These are phyloP conservation scores for Trametes coccinea DNA, from an alignment of 768 basidiomycete species.

Conservation along the genomic window DNA sequence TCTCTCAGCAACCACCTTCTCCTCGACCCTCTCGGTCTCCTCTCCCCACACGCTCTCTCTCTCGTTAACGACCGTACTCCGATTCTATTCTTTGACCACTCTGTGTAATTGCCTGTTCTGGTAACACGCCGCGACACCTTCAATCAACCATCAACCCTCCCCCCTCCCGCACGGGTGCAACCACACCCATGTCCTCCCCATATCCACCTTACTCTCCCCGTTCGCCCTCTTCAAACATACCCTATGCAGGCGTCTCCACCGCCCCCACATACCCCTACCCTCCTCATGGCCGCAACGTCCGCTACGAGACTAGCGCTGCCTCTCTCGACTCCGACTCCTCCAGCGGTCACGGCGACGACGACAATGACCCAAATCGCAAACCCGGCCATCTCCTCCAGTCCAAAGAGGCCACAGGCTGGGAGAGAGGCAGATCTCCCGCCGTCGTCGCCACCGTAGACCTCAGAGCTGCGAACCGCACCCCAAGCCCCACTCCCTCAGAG, in stretches of 20 bases:
- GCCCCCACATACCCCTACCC: constrained; percentile 21
- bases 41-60: neutral
- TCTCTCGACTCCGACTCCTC: constrained; percentile 22
- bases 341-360: constrained; percentile 12
- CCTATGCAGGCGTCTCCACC: constrained; percentile 17
- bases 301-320: constrained; percentile 18
- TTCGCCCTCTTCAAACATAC: constrained; percentile 17
- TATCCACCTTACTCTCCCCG: constrained; percentile 21
- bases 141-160: neutral
- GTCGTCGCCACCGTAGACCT: constrained; percentile 18
- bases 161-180: neutral
- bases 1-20: neutral
- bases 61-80: neutral
- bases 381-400: neutral
- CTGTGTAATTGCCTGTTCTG: constrained; percentile 6
- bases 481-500: constrained; percentile 40
- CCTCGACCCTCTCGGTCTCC: neutral
- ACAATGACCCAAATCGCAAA: neutral
- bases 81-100: neutral
- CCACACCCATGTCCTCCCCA: constrained; percentile 16
- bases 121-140: constrained; percentile 11
- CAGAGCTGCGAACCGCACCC: constrained; percentile 31
- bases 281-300: constrained; percentile 5
- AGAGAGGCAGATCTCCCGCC: neutral
- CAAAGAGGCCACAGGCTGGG: constrained; percentile 7